phyloP scores from a whole-genome alignment of 805 yeast species.

The Pichia manshurica region DNA sequence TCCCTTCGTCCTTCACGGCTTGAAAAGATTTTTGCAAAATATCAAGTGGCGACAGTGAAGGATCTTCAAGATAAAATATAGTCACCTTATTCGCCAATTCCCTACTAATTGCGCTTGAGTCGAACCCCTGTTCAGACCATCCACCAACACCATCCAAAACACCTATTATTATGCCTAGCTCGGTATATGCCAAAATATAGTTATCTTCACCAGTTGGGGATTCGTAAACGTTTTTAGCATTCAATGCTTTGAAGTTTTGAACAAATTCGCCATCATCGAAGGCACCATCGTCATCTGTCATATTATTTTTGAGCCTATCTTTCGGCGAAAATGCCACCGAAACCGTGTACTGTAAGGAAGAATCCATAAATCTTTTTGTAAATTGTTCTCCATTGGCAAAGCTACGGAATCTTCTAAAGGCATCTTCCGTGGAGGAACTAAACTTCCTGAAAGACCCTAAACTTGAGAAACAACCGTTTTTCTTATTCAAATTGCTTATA shows the following conservation, averaged over 20 bases:
- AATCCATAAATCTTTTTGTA: conserved; percentile 21
- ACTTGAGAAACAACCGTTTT: neutral
- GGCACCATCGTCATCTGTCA: conserved; percentile 20
- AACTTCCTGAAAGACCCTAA: conserved; percentile 14
- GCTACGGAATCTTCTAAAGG: conserved; percentile 22
- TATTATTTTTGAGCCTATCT: conserved; percentile 46
- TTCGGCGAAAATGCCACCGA: conserved; percentile 75
- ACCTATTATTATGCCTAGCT: conserved; percentile 53
- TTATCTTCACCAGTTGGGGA: conserved; percentile 81
- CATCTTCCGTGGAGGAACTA: conserved; percentile 16
- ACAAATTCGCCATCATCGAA: conserved; percentile 24
- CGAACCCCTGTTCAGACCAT: conserved; percentile 89
- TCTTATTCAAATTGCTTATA: neutral
- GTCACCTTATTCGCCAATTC: conserved; percentile 62
- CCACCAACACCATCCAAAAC: conserved; percentile 98
- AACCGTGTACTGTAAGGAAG: conserved; percentile 41
- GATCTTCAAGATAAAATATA: conserved; percentile 26
- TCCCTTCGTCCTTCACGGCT: conserved; percentile 45
- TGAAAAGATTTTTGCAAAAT: conserved; percentile 54
- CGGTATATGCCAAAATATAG: conserved; percentile 46
- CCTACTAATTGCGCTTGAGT: conserved; percentile 80
- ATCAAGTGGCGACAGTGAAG: conserved; percentile 35
- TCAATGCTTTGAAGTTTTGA: conserved; percentile 22
- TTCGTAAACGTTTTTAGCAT: conserved; percentile 21
- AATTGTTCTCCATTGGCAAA: conserved; percentile 27